These are phyloP conservation scores for Aeminium ludgeri DNA, from an alignment of 495 filamentous ascomycete species.

Conservation along the genomic window DNA sequence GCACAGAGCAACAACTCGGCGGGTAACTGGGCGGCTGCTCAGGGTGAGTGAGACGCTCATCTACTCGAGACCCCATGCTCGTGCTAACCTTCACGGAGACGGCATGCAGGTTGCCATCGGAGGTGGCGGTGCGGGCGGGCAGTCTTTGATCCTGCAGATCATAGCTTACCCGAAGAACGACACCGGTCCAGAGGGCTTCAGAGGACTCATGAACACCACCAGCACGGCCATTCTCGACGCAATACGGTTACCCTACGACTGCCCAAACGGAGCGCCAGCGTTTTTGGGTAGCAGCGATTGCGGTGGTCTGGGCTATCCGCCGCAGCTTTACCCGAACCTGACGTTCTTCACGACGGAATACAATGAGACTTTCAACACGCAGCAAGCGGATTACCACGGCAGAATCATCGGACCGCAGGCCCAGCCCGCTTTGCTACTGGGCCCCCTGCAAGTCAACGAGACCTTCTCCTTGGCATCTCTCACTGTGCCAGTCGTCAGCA, in stretches of 20 bases:
- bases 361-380: slow-evolving; percentile 25
- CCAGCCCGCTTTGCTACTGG: slow-evolving; percentile 41
- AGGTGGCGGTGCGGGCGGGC: slow-evolving; percentile 14
- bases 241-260: slow-evolving; percentile 40
- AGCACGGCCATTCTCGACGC: slow-evolving; percentile 24
- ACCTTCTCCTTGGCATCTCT: slow-evolving; percentile 64
- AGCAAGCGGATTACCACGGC: slow-evolving; percentile 29
- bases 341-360: slow-evolving; percentile 34
- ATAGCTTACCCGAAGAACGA: slow-evolving; percentile 46
- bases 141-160: slow-evolving; percentile 45
- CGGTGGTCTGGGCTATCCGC: slow-evolving; percentile 41
- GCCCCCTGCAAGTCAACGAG: slow-evolving; percentile 49
- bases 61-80: slow-evolving; percentile 44
- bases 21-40: slow-evolving; percentile 38
- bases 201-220: slow-evolving; percentile 45
- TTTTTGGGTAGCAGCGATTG: slow-evolving; percentile 32
- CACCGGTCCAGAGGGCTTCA: slow-evolving; percentile 30
- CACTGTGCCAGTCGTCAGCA: slow-evolving; percentile 56
- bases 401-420: slow-evolving; percentile 32
- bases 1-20: slow-evolving; percentile 32
- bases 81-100: too few species aligned
- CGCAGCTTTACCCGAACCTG: slow-evolving; percentile 55
- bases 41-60: too few species aligned
- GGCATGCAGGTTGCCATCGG: slow-evolving; percentile 22
- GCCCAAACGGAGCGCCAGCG: slow-evolving; percentile 38